Evolutionary conservation across 1,284 basidiomycete genomes (phyloP), one percentile per base, ranked within the genome.

Genomic region (Hymenochaete sp.): DNA sequence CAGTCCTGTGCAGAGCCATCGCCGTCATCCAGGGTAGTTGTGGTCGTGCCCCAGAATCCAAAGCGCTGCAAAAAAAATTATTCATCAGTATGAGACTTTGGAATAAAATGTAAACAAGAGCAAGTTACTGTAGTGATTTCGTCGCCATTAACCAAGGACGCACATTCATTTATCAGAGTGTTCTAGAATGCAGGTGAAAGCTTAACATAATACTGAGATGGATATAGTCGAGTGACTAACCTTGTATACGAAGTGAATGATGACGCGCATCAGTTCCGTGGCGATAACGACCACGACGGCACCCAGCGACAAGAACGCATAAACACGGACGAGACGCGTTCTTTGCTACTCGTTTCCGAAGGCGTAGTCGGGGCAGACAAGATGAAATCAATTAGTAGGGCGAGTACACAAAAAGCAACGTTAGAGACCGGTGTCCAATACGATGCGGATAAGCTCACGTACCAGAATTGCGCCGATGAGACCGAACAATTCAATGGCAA

Each of bases 201-300:
- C 10, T 26, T 38, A 31, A 36, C 14, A 4, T 29, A 22, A 16
- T 3, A 2, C 1, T 9, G 4, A 29, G 25, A 24, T 31, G 21
- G 35, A 2, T 11, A 16, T 8, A 6, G 27, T 11, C 11, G 57
- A 51, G 13, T 27, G 55, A 59, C 61, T 4, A 48, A 72, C 79
- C 73, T 89, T 84, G 57, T 73, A 68, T 1, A 67, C 63, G 59
- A 85, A 88, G 56, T 89, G 86, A 1, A 74, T 62, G 5, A 86
- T 60, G 6, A 78, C 65, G 13, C 72, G 65, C 42, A 84, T 55
- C 43, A 86, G 62, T 4, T 73, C 75, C 1, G 72, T 64, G 0
- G 62, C 80, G 8, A 73, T 55, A 19, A 81, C 67, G 0, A 80
- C 55, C 27, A 80, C 54, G 16, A 74, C 62, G 5, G 72, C 72